A percentile compares a stretch with the other conserved stretches of the same genome.
phyloP scores from a whole-genome alignment of 2,329 filamentous ascomycete species.

The Claviceps fusiformis region DNA sequence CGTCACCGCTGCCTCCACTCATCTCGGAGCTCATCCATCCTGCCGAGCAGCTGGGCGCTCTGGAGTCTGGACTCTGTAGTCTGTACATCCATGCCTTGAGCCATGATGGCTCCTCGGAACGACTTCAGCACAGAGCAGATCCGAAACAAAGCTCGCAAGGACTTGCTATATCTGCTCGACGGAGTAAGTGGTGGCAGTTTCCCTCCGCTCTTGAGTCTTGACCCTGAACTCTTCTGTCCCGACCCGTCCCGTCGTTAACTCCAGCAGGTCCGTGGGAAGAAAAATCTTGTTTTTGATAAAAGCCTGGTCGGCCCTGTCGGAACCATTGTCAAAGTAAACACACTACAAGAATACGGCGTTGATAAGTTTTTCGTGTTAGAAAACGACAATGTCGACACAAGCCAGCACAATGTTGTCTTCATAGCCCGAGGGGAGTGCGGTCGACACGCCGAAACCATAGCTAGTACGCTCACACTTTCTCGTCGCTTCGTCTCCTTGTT shows the following conservation, averaged over 20 bases:
- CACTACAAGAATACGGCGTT: constrained; percentile 90
- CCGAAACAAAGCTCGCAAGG: constrained; percentile 70
- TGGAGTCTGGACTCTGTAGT: too few relatives aligned
- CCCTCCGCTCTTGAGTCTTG: constrained; percentile 12
- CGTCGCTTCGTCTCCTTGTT: neutral
- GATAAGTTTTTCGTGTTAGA: constrained; percentile 96
- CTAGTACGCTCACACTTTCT: constrained; percentile 48
- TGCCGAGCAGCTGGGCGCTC: neutral
- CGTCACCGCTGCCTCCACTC: constrained; percentile 5
- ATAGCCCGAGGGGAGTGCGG: constrained; percentile 82
- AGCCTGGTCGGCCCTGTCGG: constrained; percentile 80
- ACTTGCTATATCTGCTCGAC: constrained; percentile 83
- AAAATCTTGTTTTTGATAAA: constrained; percentile 90
- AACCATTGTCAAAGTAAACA: constrained; percentile 87
- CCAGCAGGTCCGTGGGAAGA: constrained; percentile 85
- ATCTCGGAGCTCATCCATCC: constrained; percentile 1
- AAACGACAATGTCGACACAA: constrained; percentile 88
- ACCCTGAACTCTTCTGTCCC: constrained; percentile 11
- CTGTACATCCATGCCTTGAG: constrained; percentile 23
- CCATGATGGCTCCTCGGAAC: constrained; percentile 54
- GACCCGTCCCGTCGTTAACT: constrained; percentile 9
- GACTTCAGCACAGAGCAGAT: constrained; percentile 65
- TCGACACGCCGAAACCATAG: constrained; percentile 70
- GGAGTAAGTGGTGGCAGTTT: constrained; percentile 55
- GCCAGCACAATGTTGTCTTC: constrained; percentile 90